These are phyloP conservation scores for Annona squamosa DNA, from an alignment of 164 flowering plant species.

Conservation along the genomic window DNA sequence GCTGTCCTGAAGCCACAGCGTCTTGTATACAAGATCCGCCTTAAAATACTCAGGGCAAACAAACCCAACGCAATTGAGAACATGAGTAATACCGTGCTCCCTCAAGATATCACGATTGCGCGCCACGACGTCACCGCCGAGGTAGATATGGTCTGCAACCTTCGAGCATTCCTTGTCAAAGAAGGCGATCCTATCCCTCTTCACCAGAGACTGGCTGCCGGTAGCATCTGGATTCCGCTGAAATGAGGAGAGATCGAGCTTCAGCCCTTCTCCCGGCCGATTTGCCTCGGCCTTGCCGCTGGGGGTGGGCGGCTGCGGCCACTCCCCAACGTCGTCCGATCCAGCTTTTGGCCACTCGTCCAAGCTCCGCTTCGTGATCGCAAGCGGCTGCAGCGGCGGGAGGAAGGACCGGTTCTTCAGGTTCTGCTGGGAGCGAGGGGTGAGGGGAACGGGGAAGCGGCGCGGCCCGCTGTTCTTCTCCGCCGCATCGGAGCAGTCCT, in stretches of 20 bases:
- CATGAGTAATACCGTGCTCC: constrained; percentile 71
- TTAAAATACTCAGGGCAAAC: constrained; percentile 86
- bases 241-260: constrained; percentile 66
- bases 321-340: constrained; percentile 88
- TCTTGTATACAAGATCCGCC: constrained; percentile 73
- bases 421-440: constrained; percentile 66
- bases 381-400: constrained; percentile 80
- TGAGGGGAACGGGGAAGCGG: constrained; percentile 57
- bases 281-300: constrained; percentile 44
- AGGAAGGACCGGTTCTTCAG: constrained; percentile 57
- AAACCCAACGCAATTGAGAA: constrained; percentile 86
- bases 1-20: constrained; percentile 79
- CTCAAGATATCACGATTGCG: constrained; percentile 55
- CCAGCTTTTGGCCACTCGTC: constrained; percentile 95
- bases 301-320: constrained; percentile 77
- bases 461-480: constrained; percentile 27
- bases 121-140: constrained; percentile 78
- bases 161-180: constrained; percentile 80
- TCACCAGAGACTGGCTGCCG: constrained; percentile 30
- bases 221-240: constrained; percentile 39
- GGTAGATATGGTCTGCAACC: constrained; percentile 62
- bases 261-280: constrained; percentile 54
- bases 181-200: constrained; percentile 72
- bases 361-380: constrained; percentile 66
- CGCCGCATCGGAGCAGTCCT: constrained; percentile 29